Evolutionary conservation across 2,329 filamentous ascomycete genomes (phyloP), one percentile per base, ranked within the genome.

Genomic region (Pseudofabraea citricarpa): DNA sequence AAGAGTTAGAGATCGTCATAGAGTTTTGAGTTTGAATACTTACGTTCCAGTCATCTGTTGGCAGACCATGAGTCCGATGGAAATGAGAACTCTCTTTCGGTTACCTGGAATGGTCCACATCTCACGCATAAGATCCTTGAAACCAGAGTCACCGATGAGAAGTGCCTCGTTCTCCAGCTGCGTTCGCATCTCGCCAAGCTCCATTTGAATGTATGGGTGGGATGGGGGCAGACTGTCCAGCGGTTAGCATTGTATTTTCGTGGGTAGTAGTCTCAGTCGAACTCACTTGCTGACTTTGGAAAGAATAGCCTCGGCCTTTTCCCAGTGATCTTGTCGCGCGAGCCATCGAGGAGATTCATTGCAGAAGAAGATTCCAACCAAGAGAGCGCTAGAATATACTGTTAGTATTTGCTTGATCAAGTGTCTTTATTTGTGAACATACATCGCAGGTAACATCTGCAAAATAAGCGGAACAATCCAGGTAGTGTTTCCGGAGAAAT

Each of bases 301-400:
- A 6, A 88, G 70, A 15, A 79, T 73, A 0, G 46, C 47, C 3
- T 72, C 74, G 2, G 83, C 78, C 31, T 75, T 68, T 47, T 87
- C 82, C 81, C 81, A 85, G 50, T 81, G 73, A 53, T 85, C 81
- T 54, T 79, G 72, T 52, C 79, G 77, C 19, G 82, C 83, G 19
- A 83, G 73, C 75, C 78, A 87, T 51, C 83, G 74, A 12, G 83
- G 82, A 6, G 79, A 83, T 50, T 75, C 73, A 9, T 70, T 70
- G 56, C 80, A 83, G 40, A 82, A 60, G 2, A 76, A 57, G 72
- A 87, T 84, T 51, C 79, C 77, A 13, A 68, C 23, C 22, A 83
- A 66, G 12, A 87, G 69, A 22, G 79, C 8, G 19, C 15, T 36
- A 8, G 18, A 20, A 19, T 20, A 3, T 8, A 13, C 15, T 5